A percentile compares a stretch with the other conserved stretches of the same genome.
These are phyloP conservation scores for Pterocarpus macrocarpus DNA, from an alignment of 306 rosid species.

Conservation along the genomic window DNA sequence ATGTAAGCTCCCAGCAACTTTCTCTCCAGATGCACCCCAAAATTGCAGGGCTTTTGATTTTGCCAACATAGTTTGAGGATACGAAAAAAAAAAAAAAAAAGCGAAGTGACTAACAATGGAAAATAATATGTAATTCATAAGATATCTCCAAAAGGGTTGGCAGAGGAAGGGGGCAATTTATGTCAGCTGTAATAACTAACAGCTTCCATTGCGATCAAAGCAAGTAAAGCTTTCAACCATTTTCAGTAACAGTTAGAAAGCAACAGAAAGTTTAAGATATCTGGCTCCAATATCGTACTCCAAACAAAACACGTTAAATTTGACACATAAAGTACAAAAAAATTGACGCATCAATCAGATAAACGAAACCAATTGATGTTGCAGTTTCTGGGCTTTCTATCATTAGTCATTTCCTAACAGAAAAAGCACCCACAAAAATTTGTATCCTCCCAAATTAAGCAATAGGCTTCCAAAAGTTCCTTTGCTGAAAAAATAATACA, in stretches of 20 bases:
- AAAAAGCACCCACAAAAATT: slow-evolving; percentile 28
- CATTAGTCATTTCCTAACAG: slow-evolving; percentile 18
- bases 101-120: background rate
- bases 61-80: background rate
- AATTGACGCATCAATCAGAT: slow-evolving; percentile 38
- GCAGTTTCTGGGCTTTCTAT: background rate
- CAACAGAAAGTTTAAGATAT: slow-evolving; percentile 18
- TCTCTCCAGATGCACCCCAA: background rate
- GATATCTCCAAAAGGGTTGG: background rate
- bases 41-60: background rate
- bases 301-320: slow-evolving; percentile 29
- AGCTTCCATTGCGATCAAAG: slow-evolving; percentile 28
- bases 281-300: background rate
- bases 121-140: slow-evolving; percentile 9
- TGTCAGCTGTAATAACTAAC: background rate
- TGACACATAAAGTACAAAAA: slow-evolving; percentile 15
- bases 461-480: background rate
- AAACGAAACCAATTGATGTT: slow-evolving; percentile 21
- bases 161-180: background rate
- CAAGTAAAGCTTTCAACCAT: slow-evolving; percentile 31
- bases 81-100: background rate
- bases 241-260: slow-evolving; percentile 9
- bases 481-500: slow-evolving; percentile 8
- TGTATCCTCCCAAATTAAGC: slow-evolving; percentile 27
- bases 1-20: background rate